Evolutionary conservation across 495 filamentous ascomycete species (phyloP).

Genomic region (Tuber microsphaerosporum): DNA sequence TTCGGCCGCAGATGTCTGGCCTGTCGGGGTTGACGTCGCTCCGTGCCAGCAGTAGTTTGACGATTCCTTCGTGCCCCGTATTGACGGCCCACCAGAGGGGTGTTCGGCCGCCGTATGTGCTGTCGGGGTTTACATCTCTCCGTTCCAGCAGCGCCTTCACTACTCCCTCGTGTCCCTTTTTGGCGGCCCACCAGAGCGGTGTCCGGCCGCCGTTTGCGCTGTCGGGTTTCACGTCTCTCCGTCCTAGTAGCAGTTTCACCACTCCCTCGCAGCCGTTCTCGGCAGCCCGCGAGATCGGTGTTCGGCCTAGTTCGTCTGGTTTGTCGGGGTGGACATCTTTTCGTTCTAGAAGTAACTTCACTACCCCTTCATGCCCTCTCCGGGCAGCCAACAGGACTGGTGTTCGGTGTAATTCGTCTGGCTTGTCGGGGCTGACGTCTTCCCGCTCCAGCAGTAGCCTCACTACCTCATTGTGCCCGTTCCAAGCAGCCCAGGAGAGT

Average conservation of each 20-base stretch:
- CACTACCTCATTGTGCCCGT: background rate
- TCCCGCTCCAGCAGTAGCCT: background rate
- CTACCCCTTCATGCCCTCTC: background rate
- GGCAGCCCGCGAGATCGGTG: background rate
- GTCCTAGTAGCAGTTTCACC: background rate
- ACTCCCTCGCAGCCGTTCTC: background rate
- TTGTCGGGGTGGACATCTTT: background rate
- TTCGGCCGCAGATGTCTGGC: background rate
- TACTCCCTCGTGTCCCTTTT: background rate
- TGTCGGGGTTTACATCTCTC: background rate
- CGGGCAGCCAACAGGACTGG: background rate
- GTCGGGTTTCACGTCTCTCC: background rate
- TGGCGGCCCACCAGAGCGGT: background rate
- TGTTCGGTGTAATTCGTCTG: background rate
- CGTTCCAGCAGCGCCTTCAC: background rate
- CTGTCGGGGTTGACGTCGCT: background rate
- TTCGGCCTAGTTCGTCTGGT: background rate
- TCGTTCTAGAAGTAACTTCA: background rate
- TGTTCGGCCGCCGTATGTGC: background rate
- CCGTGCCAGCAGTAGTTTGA: background rate
- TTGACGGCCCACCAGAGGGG: constrained; percentile 4
- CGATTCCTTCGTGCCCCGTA: background rate
- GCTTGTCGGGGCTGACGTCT: background rate
- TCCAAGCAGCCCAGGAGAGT: constrained; percentile 1
- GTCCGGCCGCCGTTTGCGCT: background rate